phyloP scores from a whole-genome alignment of 148 eudicot species.

The Drosera capensis region DNA sequence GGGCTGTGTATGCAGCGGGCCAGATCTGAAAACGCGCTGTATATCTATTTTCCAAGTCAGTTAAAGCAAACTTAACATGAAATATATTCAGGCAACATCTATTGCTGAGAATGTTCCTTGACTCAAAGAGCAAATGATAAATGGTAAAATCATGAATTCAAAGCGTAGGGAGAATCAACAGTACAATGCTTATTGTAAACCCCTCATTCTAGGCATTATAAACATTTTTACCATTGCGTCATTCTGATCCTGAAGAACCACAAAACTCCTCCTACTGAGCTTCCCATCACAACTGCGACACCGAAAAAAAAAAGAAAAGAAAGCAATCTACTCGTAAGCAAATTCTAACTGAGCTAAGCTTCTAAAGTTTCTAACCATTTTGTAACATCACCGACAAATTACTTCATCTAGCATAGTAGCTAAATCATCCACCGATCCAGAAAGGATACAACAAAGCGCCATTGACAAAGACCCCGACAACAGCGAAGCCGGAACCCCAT shows the following conservation, averaged over 20 bases:
- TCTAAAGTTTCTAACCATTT: not conserved
- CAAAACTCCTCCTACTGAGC: too few species aligned
- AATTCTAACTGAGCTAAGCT: too few species aligned
- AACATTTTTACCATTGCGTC: too few species aligned
- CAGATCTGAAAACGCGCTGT: constrained; percentile 76
- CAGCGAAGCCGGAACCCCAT: constrained; percentile 52
- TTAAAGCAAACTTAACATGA: constrained; percentile 12
- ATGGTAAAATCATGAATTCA: too few species aligned
- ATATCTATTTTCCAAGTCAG: constrained; percentile 52
- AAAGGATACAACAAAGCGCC: constrained; percentile 98
- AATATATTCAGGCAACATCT: not conserved
- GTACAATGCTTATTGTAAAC: too few species aligned
- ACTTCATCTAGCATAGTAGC: not conserved
- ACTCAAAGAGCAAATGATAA: not conserved
- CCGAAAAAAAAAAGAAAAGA: not conserved
- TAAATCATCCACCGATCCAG: not conserved
- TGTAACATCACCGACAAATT: too few species aligned
- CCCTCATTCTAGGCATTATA: too few species aligned
- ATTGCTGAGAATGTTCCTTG: too few species aligned
- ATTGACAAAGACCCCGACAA: constrained; percentile 85
- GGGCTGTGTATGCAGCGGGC: constrained; percentile 89
- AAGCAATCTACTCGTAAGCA: not conserved
- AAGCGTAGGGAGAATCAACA: too few species aligned
- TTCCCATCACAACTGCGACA: not conserved
- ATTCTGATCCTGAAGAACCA: too few species aligned